phyloP scores from a whole-genome alignment of 805 yeast genomes.

The Teunomyces gatunensis region DNA sequence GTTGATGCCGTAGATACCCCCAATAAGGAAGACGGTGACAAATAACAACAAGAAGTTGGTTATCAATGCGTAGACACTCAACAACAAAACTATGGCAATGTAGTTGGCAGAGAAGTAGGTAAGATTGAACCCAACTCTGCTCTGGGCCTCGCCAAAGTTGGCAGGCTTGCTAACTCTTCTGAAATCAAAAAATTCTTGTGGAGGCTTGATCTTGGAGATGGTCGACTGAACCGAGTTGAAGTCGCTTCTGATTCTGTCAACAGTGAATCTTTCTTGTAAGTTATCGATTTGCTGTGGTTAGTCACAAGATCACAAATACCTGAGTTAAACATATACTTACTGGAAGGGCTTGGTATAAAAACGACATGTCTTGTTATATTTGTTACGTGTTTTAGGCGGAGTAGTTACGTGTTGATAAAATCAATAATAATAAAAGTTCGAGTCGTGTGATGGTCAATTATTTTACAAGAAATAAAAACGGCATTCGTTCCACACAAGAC shows the following conservation, averaged over 20 bases:
- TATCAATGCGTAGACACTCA: slow-evolving; percentile 80
- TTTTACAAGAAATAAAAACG: no score
- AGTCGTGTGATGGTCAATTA: not conserved
- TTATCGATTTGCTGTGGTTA: slow-evolving; percentile 12
- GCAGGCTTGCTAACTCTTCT: slow-evolving; percentile 88
- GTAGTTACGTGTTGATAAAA: slow-evolving; percentile 3
- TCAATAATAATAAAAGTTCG: not conserved
- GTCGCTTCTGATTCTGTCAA: slow-evolving; percentile 23
- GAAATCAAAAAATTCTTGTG: slow-evolving; percentile 90
- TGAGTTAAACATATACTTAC: not conserved
- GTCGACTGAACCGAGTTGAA: slow-evolving; percentile 52
- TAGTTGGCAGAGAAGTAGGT: slow-evolving; percentile 88
- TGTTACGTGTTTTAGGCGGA: not conserved
- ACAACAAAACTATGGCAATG: slow-evolving; percentile 63
- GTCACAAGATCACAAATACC: not conserved
- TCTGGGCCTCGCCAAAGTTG: slow-evolving; percentile 84
- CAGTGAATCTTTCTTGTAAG: slow-evolving; percentile 22
- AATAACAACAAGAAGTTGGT: slow-evolving; percentile 83
- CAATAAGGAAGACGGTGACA: slow-evolving; percentile 68
- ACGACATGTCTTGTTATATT: slow-evolving; percentile 4
- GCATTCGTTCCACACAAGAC: not conserved
- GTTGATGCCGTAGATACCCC: slow-evolving; percentile 76
- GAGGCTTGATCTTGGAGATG: slow-evolving; percentile 75
- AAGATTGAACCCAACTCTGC: slow-evolving; percentile 82
- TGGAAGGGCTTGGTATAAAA: slow-evolving; percentile 8